These are phyloP conservation scores for Xylaria sp. DNA, from an alignment of 2,329 filamentous ascomycete genomes.

Conservation along the genomic window DNA sequence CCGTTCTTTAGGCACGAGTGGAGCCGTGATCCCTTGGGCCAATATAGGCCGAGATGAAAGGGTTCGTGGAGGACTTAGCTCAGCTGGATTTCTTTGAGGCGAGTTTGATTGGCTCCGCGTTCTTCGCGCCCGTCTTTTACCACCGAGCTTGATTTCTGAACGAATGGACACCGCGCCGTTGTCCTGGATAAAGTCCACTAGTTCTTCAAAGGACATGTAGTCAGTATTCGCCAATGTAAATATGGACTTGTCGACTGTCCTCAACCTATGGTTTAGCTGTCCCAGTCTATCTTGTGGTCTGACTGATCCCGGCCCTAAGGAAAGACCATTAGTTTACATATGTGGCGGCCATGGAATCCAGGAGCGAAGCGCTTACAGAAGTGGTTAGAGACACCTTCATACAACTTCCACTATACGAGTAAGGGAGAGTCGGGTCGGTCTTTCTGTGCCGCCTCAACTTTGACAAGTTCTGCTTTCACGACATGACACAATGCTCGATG, in stretches of 20 bases:
- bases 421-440: not conserved
- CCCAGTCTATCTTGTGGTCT: not conserved
- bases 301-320: constrained; percentile 8
- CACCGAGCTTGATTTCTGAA: not conserved
- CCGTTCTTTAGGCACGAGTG: not conserved
- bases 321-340: not conserved
- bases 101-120: not conserved
- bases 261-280: not conserved
- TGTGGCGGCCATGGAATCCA: not conserved
- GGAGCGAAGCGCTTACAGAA: constrained; percentile 14
- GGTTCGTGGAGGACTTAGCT: not conserved
- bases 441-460: not conserved
- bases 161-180: not conserved
- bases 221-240: not conserved
- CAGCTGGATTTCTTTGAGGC: not conserved
- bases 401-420: constrained; percentile 8
- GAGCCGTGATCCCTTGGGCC: not conserved
- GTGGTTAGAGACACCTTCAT: constrained; percentile 13
- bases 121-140: not conserved
- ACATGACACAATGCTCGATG: not conserved
- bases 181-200: constrained; percentile 20
- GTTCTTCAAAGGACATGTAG: not conserved
- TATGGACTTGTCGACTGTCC: not conserved
- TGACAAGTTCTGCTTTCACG: not conserved
- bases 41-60: not conserved